A percentile compares a stretch with the other conserved stretches of the same genome.
Conservation (phyloP, 331 rosid species). For the Quercus lobata region DNA sequence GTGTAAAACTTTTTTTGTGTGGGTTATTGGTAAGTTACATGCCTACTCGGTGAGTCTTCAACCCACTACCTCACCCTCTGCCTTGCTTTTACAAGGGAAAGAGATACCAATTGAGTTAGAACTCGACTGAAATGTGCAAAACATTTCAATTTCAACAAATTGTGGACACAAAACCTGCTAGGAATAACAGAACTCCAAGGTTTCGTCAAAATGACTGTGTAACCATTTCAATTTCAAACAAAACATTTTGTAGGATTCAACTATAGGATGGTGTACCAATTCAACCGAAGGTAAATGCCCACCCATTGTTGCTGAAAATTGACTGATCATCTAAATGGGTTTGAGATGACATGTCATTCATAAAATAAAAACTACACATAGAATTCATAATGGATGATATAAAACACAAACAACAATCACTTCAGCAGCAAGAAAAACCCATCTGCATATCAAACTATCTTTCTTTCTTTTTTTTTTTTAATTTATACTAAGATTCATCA, state of each 20-base stretch:
- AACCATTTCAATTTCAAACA: not conserved
- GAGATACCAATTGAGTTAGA: too few relatives aligned
- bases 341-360: not conserved
- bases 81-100: too few relatives aligned
- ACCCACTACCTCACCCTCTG: too few relatives aligned
- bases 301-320: not conserved
- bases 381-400: not conserved
- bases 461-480: too few relatives aligned
- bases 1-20: not conserved
- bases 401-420: not conserved
- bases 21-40: too few relatives aligned
- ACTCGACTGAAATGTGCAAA: too few relatives aligned
- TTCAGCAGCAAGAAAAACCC: not conserved
- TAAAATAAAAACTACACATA: not conserved
- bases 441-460: not conserved
- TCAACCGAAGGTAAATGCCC: not conserved
- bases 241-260: not conserved
- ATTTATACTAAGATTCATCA: not conserved
- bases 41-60: too few relatives aligned
- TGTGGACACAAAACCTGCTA: not conserved
- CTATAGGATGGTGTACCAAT: not conserved
- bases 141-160: not conserved
- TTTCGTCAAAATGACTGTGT: not conserved
- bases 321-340: not conserved
- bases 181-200: not conserved